A percentile compares a stretch with the other conserved stretches of the same genome.
phyloP scores from a whole-genome alignment of 345 rosid genomes.

The Pugionium cornutum region DNA sequence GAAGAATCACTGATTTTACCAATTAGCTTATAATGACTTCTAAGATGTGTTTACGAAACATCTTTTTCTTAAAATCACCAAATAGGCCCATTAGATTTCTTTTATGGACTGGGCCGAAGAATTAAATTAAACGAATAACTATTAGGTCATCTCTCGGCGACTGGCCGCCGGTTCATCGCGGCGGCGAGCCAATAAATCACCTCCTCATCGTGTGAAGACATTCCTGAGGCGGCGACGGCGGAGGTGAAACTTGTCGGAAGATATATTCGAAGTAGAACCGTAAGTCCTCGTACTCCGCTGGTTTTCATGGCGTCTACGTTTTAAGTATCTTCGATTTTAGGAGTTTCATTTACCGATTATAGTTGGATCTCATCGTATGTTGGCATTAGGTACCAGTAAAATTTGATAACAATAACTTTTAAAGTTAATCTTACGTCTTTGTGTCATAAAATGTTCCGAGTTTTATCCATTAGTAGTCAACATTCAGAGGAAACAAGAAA shows the following conservation, averaged over 20 bases:
- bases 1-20: too few species aligned
- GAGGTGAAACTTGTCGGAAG: neutral
- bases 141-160: neutral
- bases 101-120: slow-evolving; percentile 22
- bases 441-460: neutral
- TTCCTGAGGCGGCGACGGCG: neutral
- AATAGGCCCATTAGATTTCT: slow-evolving; percentile 16
- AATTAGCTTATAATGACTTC: too few species aligned
- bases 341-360: neutral
- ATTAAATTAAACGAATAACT: neutral
- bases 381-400: neutral
- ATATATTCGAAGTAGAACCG: neutral
- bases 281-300: neutral
- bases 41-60: too few species aligned
- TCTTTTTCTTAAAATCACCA: too few species aligned
- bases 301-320: neutral
- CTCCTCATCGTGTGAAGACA: neutral
- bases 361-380: slow-evolving; percentile 5
- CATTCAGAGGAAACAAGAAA: neutral
- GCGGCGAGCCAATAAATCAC: slow-evolving; percentile 4
- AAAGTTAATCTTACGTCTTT: slow-evolving; percentile 3
- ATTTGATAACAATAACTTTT: neutral
- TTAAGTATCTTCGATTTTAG: neutral
- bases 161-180: slow-evolving; percentile 19
- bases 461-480: neutral